Evolutionary conservation across 495 filamentous ascomycete species (phyloP), one percentile per base, ranked within the genome.

Genomic region (Xylaria palmicola): DNA sequence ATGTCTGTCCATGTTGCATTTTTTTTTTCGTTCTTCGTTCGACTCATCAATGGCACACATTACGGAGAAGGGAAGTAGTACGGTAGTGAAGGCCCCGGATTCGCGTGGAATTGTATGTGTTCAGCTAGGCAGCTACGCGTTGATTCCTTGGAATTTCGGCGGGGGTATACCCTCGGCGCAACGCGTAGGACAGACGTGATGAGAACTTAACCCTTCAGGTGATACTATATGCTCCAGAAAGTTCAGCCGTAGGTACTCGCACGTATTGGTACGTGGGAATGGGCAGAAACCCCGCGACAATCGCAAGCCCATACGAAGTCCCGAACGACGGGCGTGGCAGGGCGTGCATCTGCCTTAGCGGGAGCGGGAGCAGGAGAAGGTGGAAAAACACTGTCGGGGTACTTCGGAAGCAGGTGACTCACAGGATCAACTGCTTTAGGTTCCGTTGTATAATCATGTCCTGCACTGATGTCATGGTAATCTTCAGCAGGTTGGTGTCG

Each of bases 361-460:
- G 44, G 55, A 43, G 55, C 41, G 44, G 32, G 12, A 45, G 49
- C 36, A 43, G 48, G 30, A 58, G 30, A 47, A 49, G 27, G 43
- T 50, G 24, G 24, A 60, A 48, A 65, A 27, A 10, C 48, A 61
- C 59, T 20, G 29, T 61, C 59, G 59, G 50, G 56, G 41, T 41
- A 26, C 34, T 50, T 56, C 63, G 43, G 56, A 66, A 69, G 59
- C 63, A 68, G 60, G 62, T 64, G 59, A 69, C 71, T 92, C 85
- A 98, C 78, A 98, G 85, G 69, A 98, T 96, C 66, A 98, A 79
- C 71, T 89, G 88, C 77, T 96, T 91, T 59, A 98, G 82, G 75
- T 98, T 98, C 74, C 92, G 89, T 80, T 98, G 94, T 66, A 98
- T 93, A 74, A 98, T 98, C 90, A 98, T 98, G 72, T 98, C 94